Conservation (phyloP, 202 grass and related monocot species). For the Panicum virgatum region DNA sequence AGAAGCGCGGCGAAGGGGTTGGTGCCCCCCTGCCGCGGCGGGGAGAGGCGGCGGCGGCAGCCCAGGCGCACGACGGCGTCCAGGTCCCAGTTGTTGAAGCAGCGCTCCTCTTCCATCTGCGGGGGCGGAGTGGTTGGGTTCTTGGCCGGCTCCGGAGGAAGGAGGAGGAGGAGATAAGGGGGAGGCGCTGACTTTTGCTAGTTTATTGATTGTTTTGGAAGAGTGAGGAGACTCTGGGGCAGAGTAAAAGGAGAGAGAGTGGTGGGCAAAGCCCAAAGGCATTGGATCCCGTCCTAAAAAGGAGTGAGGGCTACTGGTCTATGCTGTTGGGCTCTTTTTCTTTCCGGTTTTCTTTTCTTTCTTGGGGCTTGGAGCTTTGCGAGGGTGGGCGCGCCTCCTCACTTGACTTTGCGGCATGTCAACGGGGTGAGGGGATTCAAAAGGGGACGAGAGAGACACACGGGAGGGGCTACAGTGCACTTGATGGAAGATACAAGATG, state of each 20-base stretch:
- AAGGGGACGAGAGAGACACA: not conserved
- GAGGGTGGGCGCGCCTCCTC: not conserved
- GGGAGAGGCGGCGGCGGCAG: conserved; percentile 36
- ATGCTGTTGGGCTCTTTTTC: not conserved
- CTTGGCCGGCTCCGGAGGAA: conserved; percentile 1
- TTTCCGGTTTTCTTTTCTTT: conserved; percentile 23
- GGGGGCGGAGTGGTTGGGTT: conserved; percentile 5
- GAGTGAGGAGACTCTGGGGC: conserved; percentile 29
- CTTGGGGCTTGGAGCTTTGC: conserved; percentile 28
- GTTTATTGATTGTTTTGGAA: conserved; percentile 48
- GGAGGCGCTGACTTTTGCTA: conserved; percentile 75
- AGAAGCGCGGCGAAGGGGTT: conserved; percentile 34
- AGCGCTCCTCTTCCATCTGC: conserved; percentile 51
- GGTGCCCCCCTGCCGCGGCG: conserved; percentile 9
- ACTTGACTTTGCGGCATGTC: conserved; percentile 61
- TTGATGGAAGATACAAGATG: too few species aligned
- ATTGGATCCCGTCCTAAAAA: not conserved
- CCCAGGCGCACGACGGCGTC: conserved; percentile 62
- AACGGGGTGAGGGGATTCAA: conserved; percentile 52
- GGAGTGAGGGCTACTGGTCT: not conserved
- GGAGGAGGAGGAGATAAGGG: conserved; percentile 19
- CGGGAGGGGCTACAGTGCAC: not conserved
- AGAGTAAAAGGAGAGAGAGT: conserved; percentile 35
- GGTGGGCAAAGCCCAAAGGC: conserved; percentile 3
- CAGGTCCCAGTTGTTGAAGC: conserved; percentile 78